Evolutionary conservation across 108 stramenopile genomes (phyloP), one percentile per base, ranked within the genome.

Genomic region (Cyclotella baltica): DNA sequence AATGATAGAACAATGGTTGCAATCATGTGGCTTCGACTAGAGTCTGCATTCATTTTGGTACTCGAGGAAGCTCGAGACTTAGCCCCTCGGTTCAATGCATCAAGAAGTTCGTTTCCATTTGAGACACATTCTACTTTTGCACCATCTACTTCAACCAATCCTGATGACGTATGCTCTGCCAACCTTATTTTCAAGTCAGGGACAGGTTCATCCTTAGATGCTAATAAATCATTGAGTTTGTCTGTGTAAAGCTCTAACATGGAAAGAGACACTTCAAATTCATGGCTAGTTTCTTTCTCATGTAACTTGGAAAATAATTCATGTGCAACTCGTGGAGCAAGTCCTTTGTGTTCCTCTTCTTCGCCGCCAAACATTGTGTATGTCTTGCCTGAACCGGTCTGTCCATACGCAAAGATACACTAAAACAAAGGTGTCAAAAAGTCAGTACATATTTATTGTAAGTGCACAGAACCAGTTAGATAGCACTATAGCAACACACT

Each of bases 161-260:
- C 88, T 0, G 72, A 72, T 19, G 67, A 25, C 0, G 77, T 87
- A 43, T 84, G 83, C 67, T 86, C 77, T 36, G 84, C 84, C 40
- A 87, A 76, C 28, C 78, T 72, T 30, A 88, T 72, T 66, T 84
- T 80, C 4, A 87, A 59, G n/a, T 77, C 67, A 29, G 20, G 36
- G 15, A 25, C 33, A 29, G 25, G 16, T 3, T 67, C 62, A n/a
- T 29, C 34, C 69, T 80, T 67, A 28, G 48, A 6, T 18, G 73
- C 67, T 33, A 93, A 76, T 31, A 93, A 74, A 75, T 93, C 93
- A 11, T 70, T 51, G 13, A 93, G 73, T 38, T 74, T 87, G 59
- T 93, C 90, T 29, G 79, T 88, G 81, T 93, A 91, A 23, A 93
- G 73, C 70, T 93, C 93, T 11, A 91, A 73, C 85, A 91, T 90